phyloP scores from a whole-genome alignment of 148 eudicot species.

The Salicornia ramosissima region DNA sequence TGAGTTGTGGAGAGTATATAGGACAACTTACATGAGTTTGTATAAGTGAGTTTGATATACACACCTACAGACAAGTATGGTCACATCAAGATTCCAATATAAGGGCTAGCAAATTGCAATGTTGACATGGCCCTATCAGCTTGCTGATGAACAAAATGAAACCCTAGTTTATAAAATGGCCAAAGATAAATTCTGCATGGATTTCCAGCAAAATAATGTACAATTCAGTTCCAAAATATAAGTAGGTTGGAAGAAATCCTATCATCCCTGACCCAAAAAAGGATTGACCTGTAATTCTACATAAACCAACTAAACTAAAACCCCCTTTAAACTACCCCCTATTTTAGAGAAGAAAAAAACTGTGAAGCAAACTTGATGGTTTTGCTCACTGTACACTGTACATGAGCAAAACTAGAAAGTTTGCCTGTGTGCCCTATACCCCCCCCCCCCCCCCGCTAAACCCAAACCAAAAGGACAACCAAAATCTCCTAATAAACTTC shows the following conservation, averaged over 20 bases:
- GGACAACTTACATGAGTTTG: no score
- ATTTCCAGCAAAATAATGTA: constrained; percentile 23
- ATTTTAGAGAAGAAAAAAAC: constrained; percentile 6
- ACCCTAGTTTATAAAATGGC: constrained; percentile 12
- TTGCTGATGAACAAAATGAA: no score
- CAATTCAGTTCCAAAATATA: constrained; percentile 17
- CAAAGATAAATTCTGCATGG: constrained; percentile 6
- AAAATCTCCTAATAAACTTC: constrained; percentile 9
- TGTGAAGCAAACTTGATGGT: constrained; percentile 14
- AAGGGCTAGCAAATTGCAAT: no score
- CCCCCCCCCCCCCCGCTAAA: constrained; percentile 11
- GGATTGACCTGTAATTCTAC: not conserved
- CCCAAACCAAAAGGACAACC: not conserved
- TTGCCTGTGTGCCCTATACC: constrained; percentile 28
- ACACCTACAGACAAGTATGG: no score
- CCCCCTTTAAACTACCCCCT: constrained; percentile 11
- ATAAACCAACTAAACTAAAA: constrained; percentile 21
- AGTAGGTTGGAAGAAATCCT: constrained; percentile 7
- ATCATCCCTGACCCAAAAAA: not conserved
- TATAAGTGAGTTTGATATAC: no score
- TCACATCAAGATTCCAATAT: no score
- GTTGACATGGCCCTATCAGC: no score
- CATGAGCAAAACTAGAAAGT: constrained; percentile 13
- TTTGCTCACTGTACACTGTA: constrained; percentile 7
- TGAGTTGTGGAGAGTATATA: no score